Base-by-base conservation (phyloP, 208 protist species). In the Trypanosoma caninum region DNA sequence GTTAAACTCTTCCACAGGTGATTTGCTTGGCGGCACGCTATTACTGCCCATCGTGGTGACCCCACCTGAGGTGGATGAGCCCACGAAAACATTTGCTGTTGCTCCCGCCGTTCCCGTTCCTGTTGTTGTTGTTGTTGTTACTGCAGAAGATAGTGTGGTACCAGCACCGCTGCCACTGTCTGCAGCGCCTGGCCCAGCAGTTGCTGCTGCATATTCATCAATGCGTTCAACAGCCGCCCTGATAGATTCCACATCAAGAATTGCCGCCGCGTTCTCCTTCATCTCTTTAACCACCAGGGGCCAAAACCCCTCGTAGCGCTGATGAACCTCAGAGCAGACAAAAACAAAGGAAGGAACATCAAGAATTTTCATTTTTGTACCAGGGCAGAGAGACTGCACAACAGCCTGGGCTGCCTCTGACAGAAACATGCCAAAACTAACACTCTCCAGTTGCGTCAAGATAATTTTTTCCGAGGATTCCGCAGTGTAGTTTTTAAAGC, bases 271-370 rank as follows among this genome's bases (percentile, higher is more conserved):
- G 11, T 61, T 60, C 9, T 59, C 54, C 28, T 48, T 54, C 25
- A 61, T 35, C 42, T 41, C 48, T 37, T 63, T 56, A 25, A 6
- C 35, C 1, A 70, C 64, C 30, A 51, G 45, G 9, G 64, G 40
- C 54, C 64, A 59, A 46, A 68, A 74, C 4, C 45, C 53, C 47
- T 69, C 69, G 33, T 74, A 69, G 35, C 69, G 60, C 34, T 67
- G 59, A 31, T 74, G 69, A 7, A 69, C 59, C 40, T 65, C 69
- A 16, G 48, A 60, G 55, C 69, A 69, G 4, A 74, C 50, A 45
- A 69, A 9, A 2, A 44, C 54, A 50, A 68, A 52, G 2, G 61
- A 65, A 28, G 46, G 35, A 30, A 41, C 61, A 45, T 74, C 69
- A 10, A 10, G 22, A 13, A 20, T 9, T 23, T 67, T 65, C 53